Evolutionary conservation across 2,329 filamentous ascomycete species (phyloP), one percentile per base, ranked within the genome.

Genomic region (Pyrenophora tritici-repentis): DNA sequence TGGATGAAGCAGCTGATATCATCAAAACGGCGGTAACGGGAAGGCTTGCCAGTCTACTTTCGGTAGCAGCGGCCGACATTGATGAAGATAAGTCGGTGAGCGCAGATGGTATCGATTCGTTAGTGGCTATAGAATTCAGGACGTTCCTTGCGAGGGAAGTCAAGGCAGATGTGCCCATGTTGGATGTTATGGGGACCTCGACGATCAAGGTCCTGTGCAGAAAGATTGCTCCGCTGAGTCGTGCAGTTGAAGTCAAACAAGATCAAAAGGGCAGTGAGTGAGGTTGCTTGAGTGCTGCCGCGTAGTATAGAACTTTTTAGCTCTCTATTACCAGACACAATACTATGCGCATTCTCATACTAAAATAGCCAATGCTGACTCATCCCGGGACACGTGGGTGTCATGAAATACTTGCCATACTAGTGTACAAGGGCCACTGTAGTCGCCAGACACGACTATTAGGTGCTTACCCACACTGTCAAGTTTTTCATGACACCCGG

Each of bases 131-230:
- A 24, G 40, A 42, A 16, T 42, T 42, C n/a, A 6, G 40, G 4
- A 42, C 40, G 13, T 42, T 42, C 18, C 40, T 42, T 35, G 40
- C 40, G 17, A 24, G 40, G 8, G 40, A 42, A 8, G 40, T 42
- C 13, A 42, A 42, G 40, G 40, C 40, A 1, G 40, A 42, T 10
- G 40, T 42, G 12, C 40, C 40, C 6, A 42, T 42, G 40, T 35
- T 42, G 40, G 40, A 42, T 26, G 40, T 42, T 35, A 42, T 42
- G 40, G 40, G 40, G 8, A 42, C 40, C 4, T 42, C 40, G 8
- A 42, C 40, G 4, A 42, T 42, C 18, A 20, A 18, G 18, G 40
- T 42, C 13, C 22, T 42, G 31, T 42, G 40, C 7, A 42, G 8
- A 13, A 42, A 34, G 40, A 42, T 42, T 33, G 40, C 40, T 24